A percentile compares a stretch with the other conserved stretches of the same genome.
Conservation (phyloP, 768 basidiomycete genomes). For the Lepiota brunneoincarnata region DNA sequence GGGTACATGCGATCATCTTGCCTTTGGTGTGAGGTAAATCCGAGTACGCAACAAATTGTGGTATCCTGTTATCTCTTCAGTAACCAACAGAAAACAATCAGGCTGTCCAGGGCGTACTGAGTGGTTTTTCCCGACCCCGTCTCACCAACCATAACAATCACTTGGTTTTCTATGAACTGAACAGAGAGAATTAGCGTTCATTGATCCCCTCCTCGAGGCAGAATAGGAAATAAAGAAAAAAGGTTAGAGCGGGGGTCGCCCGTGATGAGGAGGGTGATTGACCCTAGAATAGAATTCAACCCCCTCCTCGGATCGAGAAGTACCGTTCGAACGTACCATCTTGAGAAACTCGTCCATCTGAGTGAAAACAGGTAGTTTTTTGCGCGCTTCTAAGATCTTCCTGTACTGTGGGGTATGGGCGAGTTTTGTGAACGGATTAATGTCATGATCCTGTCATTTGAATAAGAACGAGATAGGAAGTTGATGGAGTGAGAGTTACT, state of each 20-base stretch:
- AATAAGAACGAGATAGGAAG: neutral
- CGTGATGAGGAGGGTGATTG: slow-evolving; percentile 29
- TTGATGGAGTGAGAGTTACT: slow-evolving; percentile 19
- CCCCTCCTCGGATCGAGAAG: slow-evolving; percentile 33
- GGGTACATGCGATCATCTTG: slow-evolving; percentile 94
- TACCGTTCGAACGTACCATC: slow-evolving; percentile 57
- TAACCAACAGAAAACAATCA: slow-evolving; percentile 11
- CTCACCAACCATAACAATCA: slow-evolving; percentile 90
- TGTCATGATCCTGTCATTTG: slow-evolving; percentile 57
- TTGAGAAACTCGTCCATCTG: slow-evolving; percentile 93
- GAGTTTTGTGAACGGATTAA: slow-evolving; percentile 86
- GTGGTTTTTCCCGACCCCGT: slow-evolving; percentile 97
- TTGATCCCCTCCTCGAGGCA: neutral
- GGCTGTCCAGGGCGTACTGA: slow-evolving; percentile 56
- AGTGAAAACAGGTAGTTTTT: slow-evolving; percentile 85
- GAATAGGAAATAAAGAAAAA: slow-evolving; percentile 14
- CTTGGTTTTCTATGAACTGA: slow-evolving; percentile 77
- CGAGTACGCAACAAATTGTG: slow-evolving; percentile 93
- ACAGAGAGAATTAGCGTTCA: slow-evolving; percentile 24
- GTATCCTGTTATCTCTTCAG: slow-evolving; percentile 58
- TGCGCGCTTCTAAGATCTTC: slow-evolving; percentile 82
- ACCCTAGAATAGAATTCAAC: slow-evolving; percentile 42
- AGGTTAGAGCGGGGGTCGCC: slow-evolving; percentile 17
- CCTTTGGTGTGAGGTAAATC: slow-evolving; percentile 89
- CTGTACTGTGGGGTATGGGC: slow-evolving; percentile 78